Evolutionary conservation across 805 yeast species (phyloP), one percentile per base, ranked within the genome.

Genomic region (Kuraishia hungarica): DNA sequence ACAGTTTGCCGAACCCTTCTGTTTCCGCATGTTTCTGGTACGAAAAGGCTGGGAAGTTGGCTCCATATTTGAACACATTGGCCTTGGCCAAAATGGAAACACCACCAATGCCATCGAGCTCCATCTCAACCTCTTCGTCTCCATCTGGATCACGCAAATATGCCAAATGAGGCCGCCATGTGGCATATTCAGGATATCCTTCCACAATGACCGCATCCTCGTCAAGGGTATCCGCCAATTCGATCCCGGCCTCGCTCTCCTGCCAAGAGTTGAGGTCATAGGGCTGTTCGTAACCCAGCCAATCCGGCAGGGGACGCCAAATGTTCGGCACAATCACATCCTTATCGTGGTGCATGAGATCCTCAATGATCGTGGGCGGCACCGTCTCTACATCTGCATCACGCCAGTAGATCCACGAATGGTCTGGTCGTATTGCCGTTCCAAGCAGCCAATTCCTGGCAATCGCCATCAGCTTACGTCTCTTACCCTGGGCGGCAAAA

Each of bases 161-260:
- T 0, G 97, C 97, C 61, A 92, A 76, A 71, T 92, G 97, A 1
- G 97, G 93, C 71, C 98, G 80, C 97, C 97, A 92, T 2, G 98
- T 92, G 49, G 96, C 96, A 69, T 90, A 92, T 71, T 92, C 98
- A 11, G 89, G 89, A 68, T 90, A 90, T 10, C 98, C 98, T 72
- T 92, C 98, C 15, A 92, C 98, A 57, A 92, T 90, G 52, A 93
- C 96, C 1, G 94, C 96, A 70, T 91, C 96, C 68, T 91, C 97
- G 63, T 87, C 92, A 56, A 92, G 76, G 51, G 59, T 67, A 39
- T 84, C 86, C 39, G 96, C 96, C 58, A 86, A 68, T 63, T 83
- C 87, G 48, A 85, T 67, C 1, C 90, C 93, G 54, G 88, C 92
- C 61, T 83, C 89, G 53, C 85, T 78, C 66, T 86, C 93, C 64